Percentiles rank a stretch among this genome's conserved stretches.
These are phyloP conservation scores for Pythium chondricola DNA, from an alignment of 352 stramenopile species.

Conservation along the genomic window DNA sequence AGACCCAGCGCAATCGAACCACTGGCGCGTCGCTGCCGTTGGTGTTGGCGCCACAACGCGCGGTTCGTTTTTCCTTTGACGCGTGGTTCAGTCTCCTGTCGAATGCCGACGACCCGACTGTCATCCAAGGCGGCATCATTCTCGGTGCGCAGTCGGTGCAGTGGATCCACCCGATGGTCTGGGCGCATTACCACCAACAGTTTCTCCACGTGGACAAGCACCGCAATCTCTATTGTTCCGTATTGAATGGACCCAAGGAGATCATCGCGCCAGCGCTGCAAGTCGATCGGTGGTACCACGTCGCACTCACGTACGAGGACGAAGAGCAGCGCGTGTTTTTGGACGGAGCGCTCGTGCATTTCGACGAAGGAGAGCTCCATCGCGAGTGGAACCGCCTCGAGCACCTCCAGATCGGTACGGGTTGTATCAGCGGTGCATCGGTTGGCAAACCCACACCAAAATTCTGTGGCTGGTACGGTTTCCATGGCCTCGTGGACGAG, in stretches of 20 bases:
- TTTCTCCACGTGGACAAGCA: slow-evolving; percentile 37
- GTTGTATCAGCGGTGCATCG: slow-evolving; percentile 40
- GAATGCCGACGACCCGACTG: not conserved
- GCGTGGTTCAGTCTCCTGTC: slow-evolving; percentile 33
- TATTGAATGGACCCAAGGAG: slow-evolving; percentile 27
- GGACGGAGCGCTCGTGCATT: slow-evolving; percentile 45
- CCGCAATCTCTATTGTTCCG: slow-evolving; percentile 37
- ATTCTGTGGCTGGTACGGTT: slow-evolving; percentile 65
- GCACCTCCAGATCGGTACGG: slow-evolving; percentile 46
- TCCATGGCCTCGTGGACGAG: slow-evolving; percentile 54
- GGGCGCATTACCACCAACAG: slow-evolving; percentile 30
- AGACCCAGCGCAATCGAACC: no score
- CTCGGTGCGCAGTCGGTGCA: slow-evolving; percentile 35
- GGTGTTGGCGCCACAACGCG: no score
- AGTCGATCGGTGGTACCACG: slow-evolving; percentile 58
- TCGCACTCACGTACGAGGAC: slow-evolving; percentile 46
- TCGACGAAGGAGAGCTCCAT: slow-evolving; percentile 26
- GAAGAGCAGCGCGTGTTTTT: slow-evolving; percentile 43
- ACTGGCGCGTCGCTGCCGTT: no score
- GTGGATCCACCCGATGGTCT: slow-evolving; percentile 12
- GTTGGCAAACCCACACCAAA: slow-evolving; percentile 33
- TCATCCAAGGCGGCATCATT: slow-evolving; percentile 23
- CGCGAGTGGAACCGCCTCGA: slow-evolving; percentile 33
- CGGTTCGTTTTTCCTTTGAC: slow-evolving; percentile 38
- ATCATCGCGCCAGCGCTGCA: slow-evolving; percentile 12